Percentiles rank a stretch among this genome's conserved stretches.
These are phyloP conservation scores for Scolecobasidium constrictum DNA, from an alignment of 2,329 filamentous ascomycete genomes.

Conservation along the genomic window DNA sequence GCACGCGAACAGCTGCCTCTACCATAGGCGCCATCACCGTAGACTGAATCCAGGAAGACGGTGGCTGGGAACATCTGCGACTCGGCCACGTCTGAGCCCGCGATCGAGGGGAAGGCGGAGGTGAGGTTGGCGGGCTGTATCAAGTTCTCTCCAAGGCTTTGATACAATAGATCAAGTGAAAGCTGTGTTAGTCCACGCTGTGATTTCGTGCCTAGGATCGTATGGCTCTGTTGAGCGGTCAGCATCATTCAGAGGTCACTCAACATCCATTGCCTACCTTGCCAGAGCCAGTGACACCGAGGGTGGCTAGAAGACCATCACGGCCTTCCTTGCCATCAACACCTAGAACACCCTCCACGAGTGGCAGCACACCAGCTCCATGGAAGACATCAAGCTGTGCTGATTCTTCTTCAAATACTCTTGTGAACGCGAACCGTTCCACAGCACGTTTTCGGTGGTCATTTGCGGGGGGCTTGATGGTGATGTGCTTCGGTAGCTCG, in stretches of 20 bases:
- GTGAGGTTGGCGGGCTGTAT: constrained; percentile 47
- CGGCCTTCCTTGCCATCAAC: constrained; percentile 64
- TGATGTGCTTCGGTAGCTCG: constrained; percentile 37
- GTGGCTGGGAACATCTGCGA: constrained; percentile 63
- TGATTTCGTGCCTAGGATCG: constrained; percentile 77
- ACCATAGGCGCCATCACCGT: constrained; percentile 47
- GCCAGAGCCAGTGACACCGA: constrained; percentile 90
- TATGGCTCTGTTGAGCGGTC: constrained; percentile 63
- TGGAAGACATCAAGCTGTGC: constrained; percentile 81
- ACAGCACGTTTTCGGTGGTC: constrained; percentile 77
- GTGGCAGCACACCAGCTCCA: constrained; percentile 59
- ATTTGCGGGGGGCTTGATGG: constrained; percentile 54
- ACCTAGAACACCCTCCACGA: constrained; percentile 74
- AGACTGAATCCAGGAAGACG: constrained; percentile 69
- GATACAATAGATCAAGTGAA: constrained; percentile 79
- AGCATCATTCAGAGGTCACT: too few relatives aligned
- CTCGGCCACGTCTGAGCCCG: constrained; percentile 69
- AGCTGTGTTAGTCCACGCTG: constrained; percentile 89
- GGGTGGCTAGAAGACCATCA: constrained; percentile 80
- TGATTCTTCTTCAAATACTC: constrained; percentile 80
- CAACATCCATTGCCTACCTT: constrained; percentile 69
- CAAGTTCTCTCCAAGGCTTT: constrained; percentile 63
- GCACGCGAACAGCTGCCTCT: constrained; percentile 23
- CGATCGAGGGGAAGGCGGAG: constrained; percentile 60
- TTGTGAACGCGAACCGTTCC: constrained; percentile 89